Evolutionary conservation across 1,284 basidiomycete genomes (phyloP).

Genomic region (Boletellus deceptivus): DNA sequence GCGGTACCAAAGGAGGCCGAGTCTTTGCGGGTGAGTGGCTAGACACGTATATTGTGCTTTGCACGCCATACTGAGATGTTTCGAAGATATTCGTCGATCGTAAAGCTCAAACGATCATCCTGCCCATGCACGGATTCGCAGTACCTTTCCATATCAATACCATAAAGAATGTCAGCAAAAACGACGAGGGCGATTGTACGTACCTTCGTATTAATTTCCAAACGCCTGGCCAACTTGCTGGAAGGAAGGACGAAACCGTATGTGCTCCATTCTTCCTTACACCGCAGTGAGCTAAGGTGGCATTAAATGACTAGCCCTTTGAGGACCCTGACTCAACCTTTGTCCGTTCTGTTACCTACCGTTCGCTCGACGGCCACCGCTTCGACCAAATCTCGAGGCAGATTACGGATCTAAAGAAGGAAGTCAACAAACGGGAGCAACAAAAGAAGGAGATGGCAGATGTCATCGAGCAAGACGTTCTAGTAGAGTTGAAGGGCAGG

Average conservation of each 20-base stretch:
- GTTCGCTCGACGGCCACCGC: conserved; percentile 85
- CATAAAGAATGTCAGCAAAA: conserved; percentile 98
- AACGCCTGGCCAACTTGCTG: conserved; percentile 95
- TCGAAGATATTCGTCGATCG: conserved; percentile 87
- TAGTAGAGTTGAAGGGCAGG: conserved; percentile 84
- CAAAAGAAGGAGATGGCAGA: conserved; percentile 99
- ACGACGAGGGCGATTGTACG: conserved; percentile 94
- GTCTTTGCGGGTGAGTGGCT: conserved; percentile 60
- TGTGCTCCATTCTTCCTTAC: conserved; percentile 9
- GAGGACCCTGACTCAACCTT: conserved; percentile 98
- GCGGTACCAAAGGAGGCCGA: conserved; percentile 83
- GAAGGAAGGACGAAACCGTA: conserved; percentile 98
- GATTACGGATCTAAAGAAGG: conserved; percentile 95
- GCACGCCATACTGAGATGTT: conserved; percentile 5
- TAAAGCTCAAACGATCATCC: conserved; percentile 84
- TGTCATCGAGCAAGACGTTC: conserved; percentile 91
- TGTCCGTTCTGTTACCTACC: conserved; percentile 92
- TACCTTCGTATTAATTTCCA: conserved; percentile 98
- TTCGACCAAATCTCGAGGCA: conserved; percentile 89
- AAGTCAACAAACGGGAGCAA: conserved; percentile 94
- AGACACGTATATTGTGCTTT: not conserved
- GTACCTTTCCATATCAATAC: conserved; percentile 99
- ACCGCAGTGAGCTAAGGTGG: conserved; percentile 7
- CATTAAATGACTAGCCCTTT: conserved; percentile 65
- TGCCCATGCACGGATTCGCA: conserved; percentile 94